Conservation (phyloP, 148 eudicot genomes). For the Agrostemma githago region DNA sequence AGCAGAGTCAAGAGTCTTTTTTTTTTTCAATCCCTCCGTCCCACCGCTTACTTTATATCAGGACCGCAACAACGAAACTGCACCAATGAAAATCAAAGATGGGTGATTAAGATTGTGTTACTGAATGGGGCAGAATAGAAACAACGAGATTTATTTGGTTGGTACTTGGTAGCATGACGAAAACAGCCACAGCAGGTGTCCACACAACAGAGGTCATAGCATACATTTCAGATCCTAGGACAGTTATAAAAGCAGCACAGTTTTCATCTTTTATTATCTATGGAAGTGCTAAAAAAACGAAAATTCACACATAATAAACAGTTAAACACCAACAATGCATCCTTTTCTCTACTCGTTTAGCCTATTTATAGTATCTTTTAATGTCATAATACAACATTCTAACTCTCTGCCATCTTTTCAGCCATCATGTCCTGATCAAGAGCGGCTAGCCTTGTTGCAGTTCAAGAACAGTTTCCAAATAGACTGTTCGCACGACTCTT, state of each 20-base stretch:
- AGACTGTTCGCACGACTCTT: conserved; percentile 1
- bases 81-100: too few relatives aligned
- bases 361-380: not conserved
- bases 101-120: too few relatives aligned
- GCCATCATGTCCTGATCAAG: conserved; percentile 8
- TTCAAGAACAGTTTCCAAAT: conserved; percentile 16
- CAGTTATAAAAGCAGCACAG: not conserved
- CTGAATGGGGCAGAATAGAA: too few relatives aligned
- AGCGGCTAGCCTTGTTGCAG: conserved; percentile 11
- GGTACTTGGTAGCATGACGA: too few relatives aligned
- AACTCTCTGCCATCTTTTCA: conserved; percentile 2
- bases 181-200: too few relatives aligned
- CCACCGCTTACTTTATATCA: too few relatives aligned
- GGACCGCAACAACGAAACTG: too few relatives aligned
- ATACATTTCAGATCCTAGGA: not conserved
- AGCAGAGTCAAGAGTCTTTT: too few relatives aligned
- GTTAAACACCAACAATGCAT: not conserved
- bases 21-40: too few relatives aligned
- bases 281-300: not conserved
- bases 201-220: too few relatives aligned
- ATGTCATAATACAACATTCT: not conserved
- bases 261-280: not conserved
- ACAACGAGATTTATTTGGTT: too few relatives aligned
- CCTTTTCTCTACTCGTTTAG: not conserved
- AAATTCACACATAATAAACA: not conserved